These are phyloP conservation scores for Carex scoparia DNA, from an alignment of 176 grass and related monocot species.

Conservation along the genomic window DNA sequence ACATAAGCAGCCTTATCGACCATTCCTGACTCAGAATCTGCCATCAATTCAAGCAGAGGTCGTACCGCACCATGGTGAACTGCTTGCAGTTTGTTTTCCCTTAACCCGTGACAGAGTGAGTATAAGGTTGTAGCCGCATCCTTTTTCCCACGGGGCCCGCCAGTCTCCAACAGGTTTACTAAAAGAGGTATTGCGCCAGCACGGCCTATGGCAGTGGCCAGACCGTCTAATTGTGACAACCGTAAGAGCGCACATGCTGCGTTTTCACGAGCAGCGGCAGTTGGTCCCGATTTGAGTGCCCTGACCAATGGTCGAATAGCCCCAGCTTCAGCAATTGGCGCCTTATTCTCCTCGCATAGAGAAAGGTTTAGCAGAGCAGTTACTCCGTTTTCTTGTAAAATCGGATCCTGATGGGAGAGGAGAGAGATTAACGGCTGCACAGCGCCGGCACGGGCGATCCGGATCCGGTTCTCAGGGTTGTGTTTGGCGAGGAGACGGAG, in stretches of 20 bases:
- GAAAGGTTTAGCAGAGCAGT: conserved; percentile 91
- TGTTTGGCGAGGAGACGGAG: conserved; percentile 82
- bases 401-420: conserved; percentile 71
- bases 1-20: conserved; percentile 95
- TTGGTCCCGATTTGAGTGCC: conserved; percentile 59
- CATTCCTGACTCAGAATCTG: conserved; percentile 77
- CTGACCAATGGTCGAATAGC: conserved; percentile 61
- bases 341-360: conserved; percentile 88
- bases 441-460: conserved; percentile 64
- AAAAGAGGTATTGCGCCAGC: conserved; percentile 66
- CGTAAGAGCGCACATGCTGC: conserved; percentile 70
- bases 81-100: conserved; percentile 57
- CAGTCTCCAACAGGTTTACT: conserved; percentile 68
- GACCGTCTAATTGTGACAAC: conserved; percentile 52
- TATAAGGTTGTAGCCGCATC: conserved; percentile 84
- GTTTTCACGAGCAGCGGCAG: conserved; percentile 68
- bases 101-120: conserved; percentile 49
- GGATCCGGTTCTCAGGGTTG: conserved; percentile 83
- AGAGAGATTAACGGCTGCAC: conserved; percentile 53
- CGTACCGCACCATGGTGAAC: conserved; percentile 59
- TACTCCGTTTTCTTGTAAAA: conserved; percentile 75
- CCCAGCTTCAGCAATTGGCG: conserved; percentile 49
- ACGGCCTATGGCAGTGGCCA: conserved; percentile 50
- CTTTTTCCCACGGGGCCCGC: conserved; percentile 67
- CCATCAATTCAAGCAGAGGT: conserved; percentile 75